Percentiles rank a stretch among this genome's conserved stretches.
Conservation (phyloP, 140 eudicot genomes). For the Anethum foeniculum region DNA sequence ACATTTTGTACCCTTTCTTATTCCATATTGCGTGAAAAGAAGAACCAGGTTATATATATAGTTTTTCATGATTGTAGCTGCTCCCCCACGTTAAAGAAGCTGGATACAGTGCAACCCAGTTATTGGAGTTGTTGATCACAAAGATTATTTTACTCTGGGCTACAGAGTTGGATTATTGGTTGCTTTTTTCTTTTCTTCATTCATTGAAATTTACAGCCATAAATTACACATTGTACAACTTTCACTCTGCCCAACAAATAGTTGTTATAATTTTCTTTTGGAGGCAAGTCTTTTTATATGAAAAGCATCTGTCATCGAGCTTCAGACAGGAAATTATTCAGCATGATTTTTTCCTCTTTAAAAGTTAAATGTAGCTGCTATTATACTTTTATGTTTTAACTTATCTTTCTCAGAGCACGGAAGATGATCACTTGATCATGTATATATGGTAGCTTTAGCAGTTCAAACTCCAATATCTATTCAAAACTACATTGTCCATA, state of each 20-base stretch:
- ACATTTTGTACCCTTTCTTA: not conserved
- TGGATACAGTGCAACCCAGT: conserved; percentile 84
- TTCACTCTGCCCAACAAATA: not conserved
- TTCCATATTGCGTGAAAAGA: not conserved
- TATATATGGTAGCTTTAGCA: not conserved
- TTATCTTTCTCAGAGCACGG: not conserved
- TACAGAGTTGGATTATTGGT: conserved; percentile 42
- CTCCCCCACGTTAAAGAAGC: conserved; percentile 76
- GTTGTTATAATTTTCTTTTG: not conserved
- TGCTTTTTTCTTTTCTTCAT: not conserved
- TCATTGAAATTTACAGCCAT: not conserved
- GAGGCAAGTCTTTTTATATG: not conserved
- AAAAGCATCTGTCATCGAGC: no score
- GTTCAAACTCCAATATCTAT: not conserved
- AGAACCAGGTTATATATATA: not conserved
- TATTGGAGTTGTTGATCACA: conserved; percentile 89
- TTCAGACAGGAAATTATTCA: not conserved
- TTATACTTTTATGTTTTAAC: no score
- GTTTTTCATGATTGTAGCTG: conserved; percentile 33
- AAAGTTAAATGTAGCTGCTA: not conserved
- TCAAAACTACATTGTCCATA: not conserved
- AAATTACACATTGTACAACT: not conserved
- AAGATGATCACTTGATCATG: not conserved
- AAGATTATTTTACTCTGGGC: conserved; percentile 88
- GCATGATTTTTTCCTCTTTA: not conserved